These are phyloP conservation scores for Pythium utonaiense DNA, from an alignment of 352 stramenopile genomes.

Conservation along the genomic window DNA sequence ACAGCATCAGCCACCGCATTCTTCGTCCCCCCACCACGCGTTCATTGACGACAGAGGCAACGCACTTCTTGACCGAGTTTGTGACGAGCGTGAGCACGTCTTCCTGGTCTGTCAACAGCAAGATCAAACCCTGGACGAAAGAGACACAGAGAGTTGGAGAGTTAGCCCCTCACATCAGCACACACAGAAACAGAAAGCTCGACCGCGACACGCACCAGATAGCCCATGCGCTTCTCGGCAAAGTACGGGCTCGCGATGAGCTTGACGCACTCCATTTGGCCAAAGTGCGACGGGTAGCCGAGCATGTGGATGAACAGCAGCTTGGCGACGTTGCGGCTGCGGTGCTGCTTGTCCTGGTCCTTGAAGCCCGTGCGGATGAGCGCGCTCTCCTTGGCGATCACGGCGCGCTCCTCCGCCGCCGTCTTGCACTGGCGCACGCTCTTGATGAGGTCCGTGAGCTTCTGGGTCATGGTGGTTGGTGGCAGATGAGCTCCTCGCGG, in stretches of 20 bases:
- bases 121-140: slow-evolving; percentile 87
- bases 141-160: too few species aligned
- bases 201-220: slow-evolving; percentile 78
- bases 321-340: slow-evolving; percentile 99
- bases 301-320: slow-evolving; percentile 99
- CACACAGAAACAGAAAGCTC: neutral
- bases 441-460: slow-evolving; percentile 98
- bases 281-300: slow-evolving; percentile 99
- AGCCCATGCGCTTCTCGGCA: slow-evolving; percentile 99
- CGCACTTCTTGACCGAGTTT: slow-evolving; percentile 98
- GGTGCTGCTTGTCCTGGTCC: slow-evolving; percentile 95
- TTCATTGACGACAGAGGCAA: neutral
- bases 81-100: slow-evolving; percentile 99
- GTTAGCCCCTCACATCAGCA: too few species aligned
- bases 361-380: slow-evolving; percentile 99
- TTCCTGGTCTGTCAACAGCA: slow-evolving; percentile 97
- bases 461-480: slow-evolving; percentile 90
- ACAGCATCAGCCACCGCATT: neutral
- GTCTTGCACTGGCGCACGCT: slow-evolving; percentile 98
- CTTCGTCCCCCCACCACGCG: neutral
- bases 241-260: slow-evolving; percentile 98
- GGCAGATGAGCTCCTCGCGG: neutral
- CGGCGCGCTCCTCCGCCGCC: slow-evolving; percentile 96
- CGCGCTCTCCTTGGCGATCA: slow-evolving; percentile 99
- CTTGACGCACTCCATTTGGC: slow-evolving; percentile 99